Evolutionary conservation across 2,329 filamentous ascomycete species (phyloP).

Genomic region (Madurella mycetomatis): DNA sequence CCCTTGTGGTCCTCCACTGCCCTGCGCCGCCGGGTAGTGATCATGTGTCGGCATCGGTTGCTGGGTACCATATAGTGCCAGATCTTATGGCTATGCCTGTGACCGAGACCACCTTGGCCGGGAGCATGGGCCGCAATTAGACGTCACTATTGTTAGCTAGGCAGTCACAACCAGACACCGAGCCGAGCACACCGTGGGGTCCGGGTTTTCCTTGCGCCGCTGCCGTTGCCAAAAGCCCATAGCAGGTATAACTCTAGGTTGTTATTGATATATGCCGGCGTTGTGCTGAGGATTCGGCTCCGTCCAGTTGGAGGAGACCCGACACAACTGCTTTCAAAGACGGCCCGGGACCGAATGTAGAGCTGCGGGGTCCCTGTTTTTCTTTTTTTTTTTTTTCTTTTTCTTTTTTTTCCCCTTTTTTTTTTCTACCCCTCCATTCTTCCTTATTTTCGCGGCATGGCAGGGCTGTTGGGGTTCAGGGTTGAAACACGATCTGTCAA

Average conservation of each 20-base stretch:
- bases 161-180: neutral
- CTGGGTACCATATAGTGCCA: no score
- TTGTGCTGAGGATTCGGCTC: neutral
- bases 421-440: no score
- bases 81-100: no score
- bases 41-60: no score
- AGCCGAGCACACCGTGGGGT: constrained; percentile 3
- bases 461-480: neutral
- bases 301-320: neutral
- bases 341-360: no score
- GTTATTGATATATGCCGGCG: neutral
- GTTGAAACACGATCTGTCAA: no score
- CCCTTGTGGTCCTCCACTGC: no score
- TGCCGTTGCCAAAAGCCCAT: neutral
- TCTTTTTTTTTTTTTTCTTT: no score
- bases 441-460: neutral
- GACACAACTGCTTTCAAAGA: no score
- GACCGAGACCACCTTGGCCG: neutral
- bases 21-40: no score
- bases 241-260: neutral
- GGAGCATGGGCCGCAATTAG: neutral
- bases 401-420: neutral
- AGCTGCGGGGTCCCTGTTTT: no score
- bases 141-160: neutral
- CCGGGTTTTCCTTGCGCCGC: neutral